Evolutionary conservation across 2,329 filamentous ascomycete species (phyloP).

Genomic region (Nakataea oryzae): DNA sequence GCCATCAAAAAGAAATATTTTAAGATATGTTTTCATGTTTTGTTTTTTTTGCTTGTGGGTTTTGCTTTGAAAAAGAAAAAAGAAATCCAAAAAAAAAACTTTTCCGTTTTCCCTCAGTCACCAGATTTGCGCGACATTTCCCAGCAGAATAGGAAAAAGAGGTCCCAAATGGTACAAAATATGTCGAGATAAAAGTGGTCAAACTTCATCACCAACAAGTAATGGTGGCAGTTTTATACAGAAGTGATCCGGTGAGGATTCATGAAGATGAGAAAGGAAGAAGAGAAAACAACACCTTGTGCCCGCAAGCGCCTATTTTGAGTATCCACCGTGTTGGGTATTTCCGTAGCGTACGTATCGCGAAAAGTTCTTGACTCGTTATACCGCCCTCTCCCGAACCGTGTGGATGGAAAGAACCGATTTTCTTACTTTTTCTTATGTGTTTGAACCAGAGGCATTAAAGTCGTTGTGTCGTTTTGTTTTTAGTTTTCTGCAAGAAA

Average conservation of each 20-base stretch:
- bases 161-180: background rate
- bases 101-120: background rate
- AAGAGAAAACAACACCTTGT: background rate
- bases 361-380: background rate
- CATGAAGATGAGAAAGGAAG: background rate
- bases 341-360: slow-evolving; percentile 3
- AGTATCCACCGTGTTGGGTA: slow-evolving; percentile 5
- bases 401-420: slow-evolving; percentile 1
- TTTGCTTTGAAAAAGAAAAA: background rate
- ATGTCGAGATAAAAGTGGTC: background rate
- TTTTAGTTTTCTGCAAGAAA: background rate
- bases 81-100: slow-evolving; percentile 4
- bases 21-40: background rate
- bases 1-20: background rate
- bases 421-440: slow-evolving; percentile 2
- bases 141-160: background rate
- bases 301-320: background rate
- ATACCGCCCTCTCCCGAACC: background rate
- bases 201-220: background rate
- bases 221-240: background rate
- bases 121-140: background rate
- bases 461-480: background rate
- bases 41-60: background rate
- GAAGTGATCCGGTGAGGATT: background rate
- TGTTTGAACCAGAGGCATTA: background rate